Percentiles rank a stretch among this genome's conserved stretches.
phyloP scores from a whole-genome alignment of 192 early-diverging fungal species.

The Coemansia sp. region DNA sequence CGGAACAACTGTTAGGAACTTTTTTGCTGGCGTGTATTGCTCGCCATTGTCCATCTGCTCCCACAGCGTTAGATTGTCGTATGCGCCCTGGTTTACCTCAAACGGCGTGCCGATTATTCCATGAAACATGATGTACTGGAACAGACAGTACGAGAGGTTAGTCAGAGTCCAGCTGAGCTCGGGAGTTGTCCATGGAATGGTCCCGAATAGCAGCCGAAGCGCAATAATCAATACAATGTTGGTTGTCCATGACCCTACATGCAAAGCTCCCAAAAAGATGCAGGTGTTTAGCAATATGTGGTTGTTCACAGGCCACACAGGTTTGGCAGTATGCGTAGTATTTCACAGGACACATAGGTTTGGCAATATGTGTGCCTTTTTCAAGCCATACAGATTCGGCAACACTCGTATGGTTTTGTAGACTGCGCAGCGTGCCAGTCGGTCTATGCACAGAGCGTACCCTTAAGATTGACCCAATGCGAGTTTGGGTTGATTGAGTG shows the following conservation, averaged over 20 bases:
- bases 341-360: neutral
- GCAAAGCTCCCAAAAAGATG: neutral
- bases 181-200: slow-evolving; percentile 86
- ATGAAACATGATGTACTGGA: slow-evolving; percentile 98
- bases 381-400: neutral
- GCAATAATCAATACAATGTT: slow-evolving; percentile 80
- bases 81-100: slow-evolving; percentile 89
- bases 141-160: slow-evolving; percentile 86
- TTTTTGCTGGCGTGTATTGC: slow-evolving; percentile 97
- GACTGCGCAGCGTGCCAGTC: no score
- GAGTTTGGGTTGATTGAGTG: slow-evolving; percentile 57
- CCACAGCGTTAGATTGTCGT: slow-evolving; percentile 93
- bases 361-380: neutral
- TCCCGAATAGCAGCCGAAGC: slow-evolving; percentile 74
- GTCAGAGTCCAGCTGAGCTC: slow-evolving; percentile 98
- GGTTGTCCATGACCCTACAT: slow-evolving; percentile 88
- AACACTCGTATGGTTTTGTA: no score
- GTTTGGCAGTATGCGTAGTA: no score
- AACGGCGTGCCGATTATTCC: slow-evolving; percentile 96
- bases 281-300: neutral
- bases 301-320: neutral
- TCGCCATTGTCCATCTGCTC: slow-evolving; percentile 98
- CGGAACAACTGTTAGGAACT: slow-evolving; percentile 93
- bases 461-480: slow-evolving; percentile 60
- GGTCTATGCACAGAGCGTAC: slow-evolving; percentile 18